Percentiles rank a stretch among this genome's conserved stretches.
phyloP scores from a whole-genome alignment of 768 basidiomycete species.

The Phanerochaete carnosa region DNA sequence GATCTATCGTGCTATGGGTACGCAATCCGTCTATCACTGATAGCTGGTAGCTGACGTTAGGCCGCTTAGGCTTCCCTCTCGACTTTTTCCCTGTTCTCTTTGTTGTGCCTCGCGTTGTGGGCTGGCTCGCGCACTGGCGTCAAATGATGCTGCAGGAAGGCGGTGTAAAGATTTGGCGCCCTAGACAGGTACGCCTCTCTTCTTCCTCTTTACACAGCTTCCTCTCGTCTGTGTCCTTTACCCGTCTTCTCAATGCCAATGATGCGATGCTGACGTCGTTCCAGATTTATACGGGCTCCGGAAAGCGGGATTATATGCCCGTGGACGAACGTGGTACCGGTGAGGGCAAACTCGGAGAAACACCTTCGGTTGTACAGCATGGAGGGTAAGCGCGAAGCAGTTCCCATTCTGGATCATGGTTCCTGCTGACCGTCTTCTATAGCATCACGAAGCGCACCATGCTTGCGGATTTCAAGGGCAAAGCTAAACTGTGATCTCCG shows the following conservation, averaged over 20 bases:
- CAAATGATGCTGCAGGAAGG: conserved; percentile 93
- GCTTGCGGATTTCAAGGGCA: conserved; percentile 51
- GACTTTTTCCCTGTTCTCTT: conserved; percentile 96
- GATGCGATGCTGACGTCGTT: neutral
- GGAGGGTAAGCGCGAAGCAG: conserved; percentile 59
- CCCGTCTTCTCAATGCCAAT: neutral
- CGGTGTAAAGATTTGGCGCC: conserved; percentile 93
- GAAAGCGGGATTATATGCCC: conserved; percentile 72
- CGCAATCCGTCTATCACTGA: conserved; percentile 12
- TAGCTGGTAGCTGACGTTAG: neutral
- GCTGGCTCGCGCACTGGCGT: conserved; percentile 92
- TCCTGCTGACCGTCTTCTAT: conserved; percentile 11
- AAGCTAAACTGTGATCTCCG: conserved; percentile 1
- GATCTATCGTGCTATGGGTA: conserved; percentile 92
- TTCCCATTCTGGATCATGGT: conserved; percentile 4
- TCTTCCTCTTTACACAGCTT: neutral
- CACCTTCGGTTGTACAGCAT: conserved; percentile 62
- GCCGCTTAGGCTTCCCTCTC: conserved; percentile 71
- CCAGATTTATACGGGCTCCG: conserved; percentile 76
- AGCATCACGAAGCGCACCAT: conserved; percentile 69
- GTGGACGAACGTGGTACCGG: conserved; percentile 56
- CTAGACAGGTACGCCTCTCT: conserved; percentile 57
- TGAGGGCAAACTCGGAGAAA: conserved; percentile 47
- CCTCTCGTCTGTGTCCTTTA: neutral
- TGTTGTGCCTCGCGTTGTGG: conserved; percentile 87